phyloP scores from a whole-genome alignment of 495 filamentous ascomycete genomes.

The Clohesyomyces aquaticus region DNA sequence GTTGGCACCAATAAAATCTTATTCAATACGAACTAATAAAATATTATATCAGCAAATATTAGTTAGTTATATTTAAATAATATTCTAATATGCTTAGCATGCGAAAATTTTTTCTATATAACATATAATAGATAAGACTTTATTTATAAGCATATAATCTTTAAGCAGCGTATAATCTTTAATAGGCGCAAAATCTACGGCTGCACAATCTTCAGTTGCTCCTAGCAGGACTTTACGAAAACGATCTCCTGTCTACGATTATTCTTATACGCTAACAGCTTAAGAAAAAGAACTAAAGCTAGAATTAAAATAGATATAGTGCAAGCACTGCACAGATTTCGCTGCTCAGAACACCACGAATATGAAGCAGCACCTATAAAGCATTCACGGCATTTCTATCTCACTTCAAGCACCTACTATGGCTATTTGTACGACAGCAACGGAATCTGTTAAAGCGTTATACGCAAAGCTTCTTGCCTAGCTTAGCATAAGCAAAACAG shows the following conservation, averaged over 20 bases:
- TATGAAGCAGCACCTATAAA: background rate
- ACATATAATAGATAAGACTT: background rate
- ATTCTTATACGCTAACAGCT: background rate
- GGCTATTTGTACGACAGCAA: too few species aligned
- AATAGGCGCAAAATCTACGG: too few species aligned
- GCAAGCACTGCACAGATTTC: background rate
- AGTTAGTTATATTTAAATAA: background rate
- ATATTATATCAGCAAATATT: background rate
- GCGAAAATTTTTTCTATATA: background rate
- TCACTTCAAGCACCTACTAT: background rate
- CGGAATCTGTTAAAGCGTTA: too few species aligned
- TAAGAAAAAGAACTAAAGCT: background rate
- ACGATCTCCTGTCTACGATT: background rate
- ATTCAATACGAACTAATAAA: background rate
- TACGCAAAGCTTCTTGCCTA: too few species aligned
- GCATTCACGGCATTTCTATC: background rate
- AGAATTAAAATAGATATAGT: background rate
- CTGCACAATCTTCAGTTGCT: conserved; percentile 1
- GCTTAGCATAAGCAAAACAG: too few species aligned
- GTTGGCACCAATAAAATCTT: background rate
- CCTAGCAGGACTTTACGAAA: too few species aligned
- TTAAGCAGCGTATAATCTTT: background rate
- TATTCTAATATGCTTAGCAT: background rate
- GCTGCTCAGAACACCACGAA: background rate
- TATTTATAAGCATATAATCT: background rate